A percentile compares a stretch with the other conserved stretches of the same genome.
phyloP scores from a whole-genome alignment of 1,284 basidiomycete species.

The Ganoderma resinaceum region DNA sequence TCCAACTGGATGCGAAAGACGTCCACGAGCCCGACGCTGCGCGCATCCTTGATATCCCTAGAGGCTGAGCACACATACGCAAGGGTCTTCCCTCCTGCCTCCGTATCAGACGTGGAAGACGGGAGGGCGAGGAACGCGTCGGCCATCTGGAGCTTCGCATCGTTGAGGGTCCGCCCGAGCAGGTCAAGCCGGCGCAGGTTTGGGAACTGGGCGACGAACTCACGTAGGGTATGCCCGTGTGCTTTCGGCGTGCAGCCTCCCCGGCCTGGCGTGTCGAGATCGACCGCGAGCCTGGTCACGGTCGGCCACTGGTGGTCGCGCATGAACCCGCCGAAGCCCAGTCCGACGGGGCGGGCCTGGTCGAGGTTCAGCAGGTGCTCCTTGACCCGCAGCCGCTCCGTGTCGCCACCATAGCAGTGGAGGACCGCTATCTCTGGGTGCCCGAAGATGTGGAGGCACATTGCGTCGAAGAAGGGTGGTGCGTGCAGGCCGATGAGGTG shows the following conservation, averaged over 20 bases:
- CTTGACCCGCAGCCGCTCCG: not conserved
- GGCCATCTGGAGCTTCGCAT: not conserved
- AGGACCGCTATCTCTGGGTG: not conserved
- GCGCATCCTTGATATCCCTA: not conserved
- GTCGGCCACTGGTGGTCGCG: not conserved
- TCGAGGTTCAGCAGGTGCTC: not conserved
- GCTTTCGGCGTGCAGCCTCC: not conserved
- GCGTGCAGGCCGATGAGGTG: not conserved
- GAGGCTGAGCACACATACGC: not conserved
- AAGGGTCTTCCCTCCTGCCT: not conserved
- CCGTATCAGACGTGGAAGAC: no score
- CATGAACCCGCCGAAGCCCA: not conserved
- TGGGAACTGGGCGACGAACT: not conserved
- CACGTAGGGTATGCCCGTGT: not conserved
- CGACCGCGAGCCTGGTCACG: not conserved
- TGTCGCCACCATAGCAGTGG: not conserved
- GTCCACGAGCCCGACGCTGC: not conserved
- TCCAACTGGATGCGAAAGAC: not conserved
- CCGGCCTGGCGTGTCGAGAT: not conserved
- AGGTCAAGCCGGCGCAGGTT: not conserved
- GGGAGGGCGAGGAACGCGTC: not conserved
- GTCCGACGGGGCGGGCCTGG: not conserved
- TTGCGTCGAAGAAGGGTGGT: not conserved
- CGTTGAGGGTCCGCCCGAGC: not conserved
- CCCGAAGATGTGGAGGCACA: not conserved